Conservation (phyloP, 805 yeast genomes). For the Starmera dryadoides region DNA sequence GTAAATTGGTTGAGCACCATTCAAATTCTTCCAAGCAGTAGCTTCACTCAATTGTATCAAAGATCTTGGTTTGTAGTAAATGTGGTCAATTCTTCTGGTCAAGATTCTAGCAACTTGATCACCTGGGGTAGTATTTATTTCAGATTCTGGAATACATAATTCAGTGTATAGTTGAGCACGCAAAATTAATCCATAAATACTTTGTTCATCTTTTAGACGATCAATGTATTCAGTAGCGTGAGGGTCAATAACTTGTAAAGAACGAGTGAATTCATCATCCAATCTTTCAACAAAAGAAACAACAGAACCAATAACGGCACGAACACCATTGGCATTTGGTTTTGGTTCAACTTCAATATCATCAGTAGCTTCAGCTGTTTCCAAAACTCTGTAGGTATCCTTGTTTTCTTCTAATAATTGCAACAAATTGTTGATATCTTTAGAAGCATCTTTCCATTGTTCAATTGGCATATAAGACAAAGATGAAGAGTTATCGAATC, state of each 20-base stretch:
- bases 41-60: constrained; percentile 65
- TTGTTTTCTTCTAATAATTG: constrained; percentile 58
- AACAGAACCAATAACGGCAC: constrained; percentile 75
- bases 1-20: constrained; percentile 17
- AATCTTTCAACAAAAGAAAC: constrained; percentile 85
- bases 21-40: constrained; percentile 61
- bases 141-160: constrained; percentile 39
- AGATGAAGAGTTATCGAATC: constrained; percentile 73
- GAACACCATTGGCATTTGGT: constrained; percentile 58
- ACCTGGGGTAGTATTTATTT: constrained; percentile 19
- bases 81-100: constrained; percentile 80
- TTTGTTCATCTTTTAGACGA: constrained; percentile 81
- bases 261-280: constrained; percentile 88
- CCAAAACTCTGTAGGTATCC: constrained; percentile 59
- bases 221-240: constrained; percentile 91
- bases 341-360: constrained; percentile 68
- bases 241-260: constrained; percentile 85
- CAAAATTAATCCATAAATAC: constrained; percentile 66
- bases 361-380: constrained; percentile 61
- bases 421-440: constrained; percentile 57
- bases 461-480: constrained; percentile 68
- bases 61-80: constrained; percentile 83
- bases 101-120: constrained; percentile 67
- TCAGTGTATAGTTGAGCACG: constrained; percentile 87
- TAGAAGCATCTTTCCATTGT: constrained; percentile 69